phyloP scores from a whole-genome alignment of 2,329 filamentous ascomycete species.

The Leptosphaerulina australis region DNA sequence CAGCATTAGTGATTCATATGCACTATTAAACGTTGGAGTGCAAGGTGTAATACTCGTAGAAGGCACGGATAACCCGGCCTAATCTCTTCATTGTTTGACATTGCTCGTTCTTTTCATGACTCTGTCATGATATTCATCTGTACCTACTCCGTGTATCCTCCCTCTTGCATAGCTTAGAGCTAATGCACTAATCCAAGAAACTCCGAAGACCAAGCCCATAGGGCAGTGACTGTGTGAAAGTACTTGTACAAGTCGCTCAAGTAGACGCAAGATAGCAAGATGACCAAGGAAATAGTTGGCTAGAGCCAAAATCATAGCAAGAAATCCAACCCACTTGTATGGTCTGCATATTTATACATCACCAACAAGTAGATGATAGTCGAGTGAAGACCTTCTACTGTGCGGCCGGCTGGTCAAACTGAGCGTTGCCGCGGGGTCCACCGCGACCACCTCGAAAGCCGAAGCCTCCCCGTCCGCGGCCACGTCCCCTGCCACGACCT shows the following conservation, averaged over 20 bases:
- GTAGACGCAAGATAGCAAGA: constrained; percentile 16
- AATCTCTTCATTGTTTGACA: constrained; percentile 4
- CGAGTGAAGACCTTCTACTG: constrained; percentile 15
- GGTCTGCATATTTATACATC: background rate
- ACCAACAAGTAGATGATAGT: background rate
- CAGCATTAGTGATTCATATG: no score
- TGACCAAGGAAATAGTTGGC: constrained; percentile 1
- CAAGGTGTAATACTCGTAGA: background rate
- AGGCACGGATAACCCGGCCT: constrained; percentile 1
- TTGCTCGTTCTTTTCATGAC: constrained; percentile 12
- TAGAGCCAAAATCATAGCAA: constrained; percentile 4
- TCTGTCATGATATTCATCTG: constrained; percentile 8
- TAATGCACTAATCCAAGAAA: constrained; percentile 15
- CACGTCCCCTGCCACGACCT: constrained; percentile 77
- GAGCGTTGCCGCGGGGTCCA: constrained; percentile 41
- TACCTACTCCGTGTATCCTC: background rate
- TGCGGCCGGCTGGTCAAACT: constrained; percentile 32
- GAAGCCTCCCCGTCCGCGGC: constrained; percentile 58
- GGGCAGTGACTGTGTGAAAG: constrained; percentile 19
- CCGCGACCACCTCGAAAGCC: constrained; percentile 57
- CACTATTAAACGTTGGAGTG: background rate
- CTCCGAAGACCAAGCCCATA: constrained; percentile 20
- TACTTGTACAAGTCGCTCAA: constrained; percentile 27
- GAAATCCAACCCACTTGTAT: background rate
- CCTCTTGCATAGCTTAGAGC: constrained; percentile 5